Percentiles rank a stretch among this genome's conserved stretches.
Evolutionary conservation across 2,329 filamentous ascomycete genomes (phyloP).

Genomic region (Penicillium sp.): DNA sequence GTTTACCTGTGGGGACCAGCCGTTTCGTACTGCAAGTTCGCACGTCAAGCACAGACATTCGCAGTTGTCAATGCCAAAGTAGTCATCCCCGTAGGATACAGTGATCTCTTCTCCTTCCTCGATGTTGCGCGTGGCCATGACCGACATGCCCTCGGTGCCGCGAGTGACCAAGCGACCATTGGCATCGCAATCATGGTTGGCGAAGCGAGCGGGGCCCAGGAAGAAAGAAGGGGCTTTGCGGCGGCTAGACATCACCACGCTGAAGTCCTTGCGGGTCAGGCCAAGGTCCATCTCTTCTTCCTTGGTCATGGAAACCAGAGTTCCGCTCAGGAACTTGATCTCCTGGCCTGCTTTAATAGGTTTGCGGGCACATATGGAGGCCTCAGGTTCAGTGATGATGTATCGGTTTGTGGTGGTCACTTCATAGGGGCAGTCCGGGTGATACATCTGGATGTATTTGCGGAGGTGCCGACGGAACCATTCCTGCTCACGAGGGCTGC

Average conservation of each 20-base stretch:
- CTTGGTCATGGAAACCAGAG: constrained; percentile 85
- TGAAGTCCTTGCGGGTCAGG: constrained; percentile 83
- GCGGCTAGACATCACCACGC: constrained; percentile 88
- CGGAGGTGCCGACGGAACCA: constrained; percentile 81
- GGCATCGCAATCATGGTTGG: constrained; percentile 93
- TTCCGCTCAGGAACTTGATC: constrained; percentile 85
- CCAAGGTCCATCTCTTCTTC: constrained; percentile 84
- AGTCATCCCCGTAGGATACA: constrained; percentile 90
- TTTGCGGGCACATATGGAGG: constrained; percentile 74
- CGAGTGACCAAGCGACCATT: constrained; percentile 84
- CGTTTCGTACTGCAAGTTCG: constrained; percentile 68
- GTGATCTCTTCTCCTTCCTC: constrained; percentile 89
- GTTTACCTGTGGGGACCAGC: constrained; percentile 61
- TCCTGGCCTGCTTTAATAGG: constrained; percentile 75
- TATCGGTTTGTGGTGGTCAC: constrained; percentile 92
- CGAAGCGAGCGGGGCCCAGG: constrained; percentile 89
- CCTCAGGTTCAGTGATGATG: constrained; percentile 84
- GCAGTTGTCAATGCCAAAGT: constrained; percentile 91
- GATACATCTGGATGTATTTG: constrained; percentile 87
- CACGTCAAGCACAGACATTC: constrained; percentile 90
- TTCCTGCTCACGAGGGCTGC: constrained; percentile 71
- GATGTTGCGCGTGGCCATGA: constrained; percentile 77
- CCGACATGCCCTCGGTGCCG: constrained; percentile 81
- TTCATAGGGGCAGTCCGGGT: constrained; percentile 91
- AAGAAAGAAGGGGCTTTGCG: constrained; percentile 89